Evolutionary conservation across 75 land plant genomes (phyloP).

Genomic region (Chamaecyparis obtusa): DNA sequence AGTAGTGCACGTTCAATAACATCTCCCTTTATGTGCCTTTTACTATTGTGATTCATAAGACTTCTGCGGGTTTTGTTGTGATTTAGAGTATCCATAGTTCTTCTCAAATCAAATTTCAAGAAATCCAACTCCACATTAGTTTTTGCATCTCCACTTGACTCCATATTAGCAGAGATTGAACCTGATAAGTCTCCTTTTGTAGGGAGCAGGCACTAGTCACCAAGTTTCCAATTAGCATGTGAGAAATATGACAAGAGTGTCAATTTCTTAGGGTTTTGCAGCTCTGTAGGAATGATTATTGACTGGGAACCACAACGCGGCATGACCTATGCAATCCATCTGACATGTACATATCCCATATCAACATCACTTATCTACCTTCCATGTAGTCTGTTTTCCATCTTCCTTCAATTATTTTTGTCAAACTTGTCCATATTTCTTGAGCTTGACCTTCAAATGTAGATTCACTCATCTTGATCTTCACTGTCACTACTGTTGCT

Average conservation of each 20-base stretch:
- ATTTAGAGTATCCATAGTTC: background rate
- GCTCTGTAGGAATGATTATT: conserved; percentile 38
- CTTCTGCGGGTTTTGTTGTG: background rate
- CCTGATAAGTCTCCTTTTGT: background rate
- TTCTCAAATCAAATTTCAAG: conserved; percentile 1
- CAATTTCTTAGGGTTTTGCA: conserved; percentile 64
- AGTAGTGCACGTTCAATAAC: conserved; percentile 33
- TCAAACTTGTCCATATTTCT: conserved; percentile 55
- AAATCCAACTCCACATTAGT: background rate
- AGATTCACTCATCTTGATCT: conserved; percentile 34
- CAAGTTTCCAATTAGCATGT: conserved; percentile 85
- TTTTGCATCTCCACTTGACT: conserved; percentile 1
- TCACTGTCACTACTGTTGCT: conserved; percentile 46
- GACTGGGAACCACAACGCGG: background rate
- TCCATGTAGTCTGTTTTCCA: conserved; percentile 50
- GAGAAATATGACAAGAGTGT: conserved; percentile 65
- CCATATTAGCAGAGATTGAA: background rate
- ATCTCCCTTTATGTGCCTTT: conserved; percentile 21
- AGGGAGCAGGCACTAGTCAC: conserved; percentile 73
- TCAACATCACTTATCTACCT: conserved; percentile 70
- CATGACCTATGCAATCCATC: conserved; percentile 66
- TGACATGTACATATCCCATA: conserved; percentile 58
- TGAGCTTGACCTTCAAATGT: conserved; percentile 45
- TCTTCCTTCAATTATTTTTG: conserved; percentile 63
- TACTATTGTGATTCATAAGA: conserved; percentile 13